A percentile compares a stretch with the other conserved stretches of the same genome.
Conservation (phyloP, 2,329 filamentous ascomycete genomes). For the Penicillium sp. region DNA sequence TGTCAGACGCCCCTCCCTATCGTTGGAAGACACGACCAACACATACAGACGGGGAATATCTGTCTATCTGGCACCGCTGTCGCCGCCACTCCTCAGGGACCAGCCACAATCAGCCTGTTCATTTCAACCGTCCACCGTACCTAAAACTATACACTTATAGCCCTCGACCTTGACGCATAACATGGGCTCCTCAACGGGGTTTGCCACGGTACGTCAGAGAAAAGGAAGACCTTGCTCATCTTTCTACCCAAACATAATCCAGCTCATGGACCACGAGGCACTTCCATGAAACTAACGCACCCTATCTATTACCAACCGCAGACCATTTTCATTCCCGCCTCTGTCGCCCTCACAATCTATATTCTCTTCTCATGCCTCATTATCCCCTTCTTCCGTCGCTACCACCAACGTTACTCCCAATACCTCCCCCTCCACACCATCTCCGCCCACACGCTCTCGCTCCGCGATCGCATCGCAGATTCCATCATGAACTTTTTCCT, state of each 20-base stretch:
- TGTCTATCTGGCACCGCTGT: too few species aligned
- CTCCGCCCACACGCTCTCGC: slow-evolving; percentile 49
- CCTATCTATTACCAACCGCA: slow-evolving; percentile 28
- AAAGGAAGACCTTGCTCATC: neutral
- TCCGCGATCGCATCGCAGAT: slow-evolving; percentile 43
- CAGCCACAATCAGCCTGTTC: too few species aligned
- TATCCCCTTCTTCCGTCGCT: slow-evolving; percentile 63
- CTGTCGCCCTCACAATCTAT: slow-evolving; percentile 65
- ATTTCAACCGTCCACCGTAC: too few species aligned
- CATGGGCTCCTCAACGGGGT: slow-evolving; percentile 28
- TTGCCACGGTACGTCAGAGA: slow-evolving; percentile 25
- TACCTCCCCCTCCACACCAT: slow-evolving; percentile 63
- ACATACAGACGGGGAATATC: too few species aligned
- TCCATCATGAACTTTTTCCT: slow-evolving; percentile 41
- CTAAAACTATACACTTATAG: neutral
- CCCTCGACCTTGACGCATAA: neutral
- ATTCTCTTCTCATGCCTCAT: slow-evolving; percentile 59
- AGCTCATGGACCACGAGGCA: neutral
- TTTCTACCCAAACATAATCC: neutral
- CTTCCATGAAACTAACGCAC: neutral
- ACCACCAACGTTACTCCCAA: slow-evolving; percentile 64
- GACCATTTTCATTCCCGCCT: slow-evolving; percentile 64
- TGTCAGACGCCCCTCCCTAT: too few species aligned
- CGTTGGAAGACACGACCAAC: too few species aligned
- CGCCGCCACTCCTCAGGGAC: too few species aligned